Evolutionary conservation across 1,139 yeast species (phyloP).

Genomic region (Yueomyces sp.): DNA sequence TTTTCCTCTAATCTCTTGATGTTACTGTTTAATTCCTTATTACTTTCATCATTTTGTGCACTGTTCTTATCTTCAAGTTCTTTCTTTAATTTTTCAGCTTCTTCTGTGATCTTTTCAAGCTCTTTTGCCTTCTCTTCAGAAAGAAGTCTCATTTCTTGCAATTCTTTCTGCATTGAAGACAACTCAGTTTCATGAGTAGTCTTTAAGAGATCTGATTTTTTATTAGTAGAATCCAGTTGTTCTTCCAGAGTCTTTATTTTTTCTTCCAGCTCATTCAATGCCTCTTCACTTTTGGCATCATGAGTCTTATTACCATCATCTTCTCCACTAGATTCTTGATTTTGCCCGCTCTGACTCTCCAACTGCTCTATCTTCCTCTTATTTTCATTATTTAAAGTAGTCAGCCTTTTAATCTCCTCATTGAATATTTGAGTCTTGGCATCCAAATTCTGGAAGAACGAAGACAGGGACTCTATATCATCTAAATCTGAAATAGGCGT

Average conservation of each 20-base stretch:
- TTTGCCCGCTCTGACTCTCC: background rate
- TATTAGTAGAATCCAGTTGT: conserved; percentile 1
- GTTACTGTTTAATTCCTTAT: too few relatives aligned
- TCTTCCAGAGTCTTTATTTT: conserved; percentile 1
- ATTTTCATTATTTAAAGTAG: conserved; percentile 9
- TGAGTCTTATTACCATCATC: background rate
- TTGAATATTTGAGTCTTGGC: conserved; percentile 44
- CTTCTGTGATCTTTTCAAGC: background rate
- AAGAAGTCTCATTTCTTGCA: too few relatives aligned
- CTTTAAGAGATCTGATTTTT: conserved; percentile 1
- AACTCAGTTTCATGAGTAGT: background rate
- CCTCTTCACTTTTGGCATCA: background rate
- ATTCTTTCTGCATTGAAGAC: background rate
- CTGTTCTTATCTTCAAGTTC: too few relatives aligned
- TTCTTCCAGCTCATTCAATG: conserved; percentile 10
- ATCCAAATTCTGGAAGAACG: conserved; percentile 52
- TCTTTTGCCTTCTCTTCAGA: background rate
- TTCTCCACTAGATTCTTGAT: background rate
- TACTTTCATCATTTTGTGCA: too few relatives aligned
- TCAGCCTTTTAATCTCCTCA: conserved; percentile 28
- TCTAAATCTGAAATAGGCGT: conserved; percentile 71
- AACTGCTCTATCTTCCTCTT: background rate
- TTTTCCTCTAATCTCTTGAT: too few relatives aligned
- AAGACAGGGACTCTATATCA: conserved; percentile 53
- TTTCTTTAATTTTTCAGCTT: too few relatives aligned